Evolutionary conservation across 2,329 filamentous ascomycete genomes (phyloP), one percentile per base, ranked within the genome.

Genomic region (Penicillium sp.): DNA sequence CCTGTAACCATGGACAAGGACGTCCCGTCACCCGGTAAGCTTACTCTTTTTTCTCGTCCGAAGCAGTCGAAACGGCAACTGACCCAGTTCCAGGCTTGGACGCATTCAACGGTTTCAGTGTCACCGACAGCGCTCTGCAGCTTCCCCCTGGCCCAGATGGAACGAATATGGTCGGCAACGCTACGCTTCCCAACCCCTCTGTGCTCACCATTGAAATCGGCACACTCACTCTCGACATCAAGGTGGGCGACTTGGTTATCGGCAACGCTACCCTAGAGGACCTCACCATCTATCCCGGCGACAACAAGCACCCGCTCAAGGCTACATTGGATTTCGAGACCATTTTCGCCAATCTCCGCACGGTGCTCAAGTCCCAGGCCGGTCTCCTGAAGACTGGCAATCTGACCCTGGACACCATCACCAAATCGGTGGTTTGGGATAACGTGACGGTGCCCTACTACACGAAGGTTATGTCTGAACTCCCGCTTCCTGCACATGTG

Each of bases 161-260:
- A 45, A 73, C 74, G 27, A 82, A 81, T 55, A 68, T 81, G 42
- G 46, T 74, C 26, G 80, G 76, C 56, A 74, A 70, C 39, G 74
- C 77, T 42, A 71, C 65, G 27, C 75, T 83, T 31, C 78, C 78
- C 46, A 83, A 82, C 58, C 79, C 77, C 0, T 79, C 77, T 1
- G 68, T 78, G 23, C 64, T 80, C 62, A 80, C 74, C 3, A 61
- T 81, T 39, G 70, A 74, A 37, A 73, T 82, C 49, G 79, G 79
- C 50, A 77, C 77, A 46, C 73, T 80, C 1, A 74, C 75, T 5
- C 67, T 81, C 53, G 67, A 75, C 47, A 70, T 82, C 46, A 70
- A 69, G 31, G 72, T 76, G 44, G 71, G 72, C 28, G 67, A 69
- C 29, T 69, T 69, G 4, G 36, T 68, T 5, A 73, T 82, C 39